These are phyloP conservation scores for Hirsutella minnesotensis DNA, from an alignment of 2,329 filamentous ascomycete genomes.

Conservation along the genomic window DNA sequence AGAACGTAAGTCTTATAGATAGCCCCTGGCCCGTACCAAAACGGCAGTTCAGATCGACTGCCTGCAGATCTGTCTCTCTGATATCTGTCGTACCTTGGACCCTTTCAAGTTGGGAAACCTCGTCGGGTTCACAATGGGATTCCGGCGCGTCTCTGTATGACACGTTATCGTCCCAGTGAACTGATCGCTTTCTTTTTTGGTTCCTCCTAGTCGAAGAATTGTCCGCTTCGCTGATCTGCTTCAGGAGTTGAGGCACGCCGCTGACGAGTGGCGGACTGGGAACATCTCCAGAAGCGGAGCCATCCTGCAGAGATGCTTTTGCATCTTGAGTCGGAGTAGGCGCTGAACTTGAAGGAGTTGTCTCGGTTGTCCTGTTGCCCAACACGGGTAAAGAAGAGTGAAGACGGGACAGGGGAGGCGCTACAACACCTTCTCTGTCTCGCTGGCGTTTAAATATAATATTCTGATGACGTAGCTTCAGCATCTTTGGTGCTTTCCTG, in stretches of 20 bases:
- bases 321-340: too few relatives aligned
- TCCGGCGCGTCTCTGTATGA: neutral
- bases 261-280: too few relatives aligned
- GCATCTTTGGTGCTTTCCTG: slow-evolving; percentile 26
- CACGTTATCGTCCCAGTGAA: slow-evolving; percentile 1
- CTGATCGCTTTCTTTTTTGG: neutral
- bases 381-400: slow-evolving; percentile 17
- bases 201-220: neutral
- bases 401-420: slow-evolving; percentile 23
- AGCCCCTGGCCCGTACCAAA: slow-evolving; percentile 4
- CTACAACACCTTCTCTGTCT: slow-evolving; percentile 28
- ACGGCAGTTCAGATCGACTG: neutral
- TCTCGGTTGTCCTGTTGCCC: slow-evolving; percentile 5
- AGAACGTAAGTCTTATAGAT: slow-evolving; percentile 6
- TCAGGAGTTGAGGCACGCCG: too few relatives aligned
- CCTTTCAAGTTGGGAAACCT: neutral
- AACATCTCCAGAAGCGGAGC: too few relatives aligned
- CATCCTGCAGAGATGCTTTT: too few relatives aligned
- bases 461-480: slow-evolving; percentile 23
- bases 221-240: too few relatives aligned
- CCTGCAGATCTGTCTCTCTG: neutral
- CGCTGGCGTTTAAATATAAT: slow-evolving; percentile 29
- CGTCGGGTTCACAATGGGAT: neutral
- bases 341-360: neutral
- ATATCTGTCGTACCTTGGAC: neutral